These are phyloP conservation scores for Leptomonas seymouri DNA, from an alignment of 208 protist species.

Conservation along the genomic window DNA sequence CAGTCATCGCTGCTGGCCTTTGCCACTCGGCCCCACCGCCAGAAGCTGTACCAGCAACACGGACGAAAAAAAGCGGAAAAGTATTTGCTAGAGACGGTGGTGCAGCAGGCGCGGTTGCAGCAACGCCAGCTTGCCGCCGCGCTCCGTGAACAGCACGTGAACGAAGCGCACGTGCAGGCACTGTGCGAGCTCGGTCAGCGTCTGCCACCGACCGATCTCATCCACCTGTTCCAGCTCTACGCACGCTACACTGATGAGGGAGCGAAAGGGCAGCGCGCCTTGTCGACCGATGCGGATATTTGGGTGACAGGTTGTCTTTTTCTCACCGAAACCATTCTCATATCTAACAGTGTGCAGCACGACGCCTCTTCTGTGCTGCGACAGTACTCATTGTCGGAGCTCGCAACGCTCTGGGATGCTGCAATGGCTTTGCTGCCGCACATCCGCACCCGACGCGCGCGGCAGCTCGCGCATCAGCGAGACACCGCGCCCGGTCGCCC, in stretches of 20 bases:
- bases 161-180: conserved; percentile 35
- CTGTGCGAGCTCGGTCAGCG: conserved; percentile 32
- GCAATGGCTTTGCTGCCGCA: conserved; percentile 50
- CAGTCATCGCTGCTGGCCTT: conserved; percentile 73
- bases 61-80: conserved; percentile 25
- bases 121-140: conserved; percentile 71
- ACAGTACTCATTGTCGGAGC: conserved; percentile 19
- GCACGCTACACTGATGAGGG: conserved; percentile 8
- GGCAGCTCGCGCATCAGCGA: conserved; percentile 19
- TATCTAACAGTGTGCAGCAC: conserved; percentile 19
- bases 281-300: conserved; percentile 17
- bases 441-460: conserved; percentile 27
- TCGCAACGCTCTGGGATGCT: conserved; percentile 47
- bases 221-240: conserved; percentile 52
- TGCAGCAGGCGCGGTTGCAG: conserved; percentile 69
- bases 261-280: background rate
- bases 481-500: background rate
- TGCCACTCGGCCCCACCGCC: conserved; percentile 62
- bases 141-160: conserved; percentile 55
- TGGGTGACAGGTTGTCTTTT: conserved; percentile 55
- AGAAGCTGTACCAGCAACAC: conserved; percentile 52
- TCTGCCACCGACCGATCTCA: conserved; percentile 38
- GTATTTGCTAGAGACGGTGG: conserved; percentile 59
- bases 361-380: background rate
- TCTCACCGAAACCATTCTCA: conserved; percentile 51